Percentiles rank a stretch among this genome's conserved stretches.
phyloP scores from a whole-genome alignment of 441 rosid genomes.

The Pelargonium fulgidum region DNA sequence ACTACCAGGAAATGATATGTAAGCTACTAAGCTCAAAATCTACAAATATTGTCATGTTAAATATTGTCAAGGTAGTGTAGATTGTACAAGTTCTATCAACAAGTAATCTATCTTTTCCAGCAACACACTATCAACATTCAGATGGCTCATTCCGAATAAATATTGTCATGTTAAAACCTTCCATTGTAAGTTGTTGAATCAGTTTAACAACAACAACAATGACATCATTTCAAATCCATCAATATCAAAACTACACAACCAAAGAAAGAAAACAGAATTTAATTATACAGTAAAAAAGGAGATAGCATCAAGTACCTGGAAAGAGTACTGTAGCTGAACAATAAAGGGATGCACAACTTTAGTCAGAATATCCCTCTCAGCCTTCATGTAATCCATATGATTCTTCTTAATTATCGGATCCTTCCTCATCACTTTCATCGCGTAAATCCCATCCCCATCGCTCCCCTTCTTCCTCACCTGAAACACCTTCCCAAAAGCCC shows the following conservation, averaged over 20 bases:
- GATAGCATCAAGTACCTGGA: constrained; percentile 37
- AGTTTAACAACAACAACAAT: background rate
- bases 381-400: constrained; percentile 70
- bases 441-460: constrained; percentile 48
- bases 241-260: no score
- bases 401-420: constrained; percentile 58
- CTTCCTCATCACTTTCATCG: constrained; percentile 76
- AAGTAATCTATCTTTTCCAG: background rate
- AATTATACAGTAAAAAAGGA: background rate
- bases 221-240: background rate
- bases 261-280: background rate
- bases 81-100: background rate
- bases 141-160: background rate
- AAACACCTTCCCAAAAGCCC: constrained; percentile 70
- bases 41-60: no score
- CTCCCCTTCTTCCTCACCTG: constrained; percentile 44
- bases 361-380: constrained; percentile 67
- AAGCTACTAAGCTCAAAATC: no score
- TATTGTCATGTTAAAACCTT: background rate
- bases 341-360: constrained; percentile 61
- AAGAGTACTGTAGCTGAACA: constrained; percentile 66
- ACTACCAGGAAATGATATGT: background rate
- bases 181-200: background rate
- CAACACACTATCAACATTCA: background rate
- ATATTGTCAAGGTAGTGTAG: no score